Base-by-base conservation (phyloP, 306 rosid species). In the Calophaca sinica region DNA sequence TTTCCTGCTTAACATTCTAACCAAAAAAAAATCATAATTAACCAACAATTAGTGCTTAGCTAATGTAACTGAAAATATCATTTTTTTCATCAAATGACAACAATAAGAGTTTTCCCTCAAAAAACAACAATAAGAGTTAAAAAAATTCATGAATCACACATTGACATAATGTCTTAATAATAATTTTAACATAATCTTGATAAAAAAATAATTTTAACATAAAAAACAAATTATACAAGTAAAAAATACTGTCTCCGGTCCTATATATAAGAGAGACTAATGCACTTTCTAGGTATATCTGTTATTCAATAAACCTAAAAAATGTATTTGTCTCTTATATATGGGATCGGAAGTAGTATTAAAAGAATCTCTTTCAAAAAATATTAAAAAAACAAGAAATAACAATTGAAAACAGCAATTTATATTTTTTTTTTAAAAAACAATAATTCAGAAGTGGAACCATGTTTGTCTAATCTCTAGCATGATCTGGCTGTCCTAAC, bases 1-100 rank as follows among this genome's bases (percentile, higher is more conserved):
- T 67, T 70, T 67, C 52, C 63, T 44, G 38, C 48, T 33, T 62
- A 15, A 11, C 7, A 58, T 77, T 63, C 86, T 87, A 46, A 2
- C 4, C 38, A 51, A 52, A 4, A 62, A 4, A 62, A 26, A 14
- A 14, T 13, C 51, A 54, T 41, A 46, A 51, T 9, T 10, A 48
- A 12, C 4, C 36, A 28, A 28, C 7, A 14, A 41, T 73, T 36
- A 4, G 3, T 36, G 41, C 41, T 36, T 5, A 36, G 4, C 3
- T 36, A 6, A 36, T 36, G 5, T 20, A 20, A 36, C 4, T 7
- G 0, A 2, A 12, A 13, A 1, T 31, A 13, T 32, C 60, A 13
- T 44, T 0, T 3, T 3, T 31, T 7, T 8, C 9, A 5, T 9
- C 12, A 45, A 9, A 1, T 45, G 0, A 41, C 46, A 39, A 39